Percentiles rank a stretch among this genome's conserved stretches.
Conservation (phyloP, 371 early-diverging fungal species). For the Parasitella parasitica region DNA sequence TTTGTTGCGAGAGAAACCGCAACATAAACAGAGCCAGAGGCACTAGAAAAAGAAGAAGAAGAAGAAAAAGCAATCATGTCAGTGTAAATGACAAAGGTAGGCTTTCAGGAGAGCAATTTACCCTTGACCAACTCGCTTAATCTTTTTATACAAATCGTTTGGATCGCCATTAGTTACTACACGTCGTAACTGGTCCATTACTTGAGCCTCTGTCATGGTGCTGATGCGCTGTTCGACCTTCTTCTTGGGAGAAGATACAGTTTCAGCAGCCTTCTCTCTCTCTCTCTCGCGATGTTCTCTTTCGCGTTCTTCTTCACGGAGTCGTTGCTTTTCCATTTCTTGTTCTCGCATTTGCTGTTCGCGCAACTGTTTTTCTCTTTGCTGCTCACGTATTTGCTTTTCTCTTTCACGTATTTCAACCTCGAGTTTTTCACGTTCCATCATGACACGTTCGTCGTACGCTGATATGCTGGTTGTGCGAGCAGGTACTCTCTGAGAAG, state of each 20-base stretch:
- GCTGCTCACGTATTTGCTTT: constrained; percentile 23
- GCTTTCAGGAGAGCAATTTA: constrained; percentile 28
- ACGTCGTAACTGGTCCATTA: constrained; percentile 83
- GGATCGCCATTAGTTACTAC: constrained; percentile 90
- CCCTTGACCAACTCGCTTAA: constrained; percentile 97
- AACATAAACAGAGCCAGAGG: constrained; percentile 94
- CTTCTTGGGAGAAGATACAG: constrained; percentile 39
- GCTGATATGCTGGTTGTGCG: constrained; percentile 27
- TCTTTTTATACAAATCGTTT: constrained; percentile 77
- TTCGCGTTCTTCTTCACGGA: constrained; percentile 20
- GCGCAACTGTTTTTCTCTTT: constrained; percentile 16
- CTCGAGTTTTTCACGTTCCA: constrained; percentile 28
- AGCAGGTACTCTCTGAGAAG: constrained; percentile 13
- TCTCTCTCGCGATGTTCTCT: constrained; percentile 29
- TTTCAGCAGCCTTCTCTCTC: constrained; percentile 33
- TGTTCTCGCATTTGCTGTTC: constrained; percentile 22
- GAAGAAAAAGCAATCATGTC: neutral
- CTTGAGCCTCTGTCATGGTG: constrained; percentile 86
- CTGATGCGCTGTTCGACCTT: constrained; percentile 72
- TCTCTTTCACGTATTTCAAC: constrained; percentile 33
- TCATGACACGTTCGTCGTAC: constrained; percentile 39
- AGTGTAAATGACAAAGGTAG: too few relatives aligned
- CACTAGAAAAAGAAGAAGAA: too few relatives aligned
- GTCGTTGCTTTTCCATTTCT: constrained; percentile 12
- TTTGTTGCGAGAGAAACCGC: constrained; percentile 68